phyloP scores from a whole-genome alignment of 1,284 basidiomycete genomes.

The Tremellales sp. region DNA sequence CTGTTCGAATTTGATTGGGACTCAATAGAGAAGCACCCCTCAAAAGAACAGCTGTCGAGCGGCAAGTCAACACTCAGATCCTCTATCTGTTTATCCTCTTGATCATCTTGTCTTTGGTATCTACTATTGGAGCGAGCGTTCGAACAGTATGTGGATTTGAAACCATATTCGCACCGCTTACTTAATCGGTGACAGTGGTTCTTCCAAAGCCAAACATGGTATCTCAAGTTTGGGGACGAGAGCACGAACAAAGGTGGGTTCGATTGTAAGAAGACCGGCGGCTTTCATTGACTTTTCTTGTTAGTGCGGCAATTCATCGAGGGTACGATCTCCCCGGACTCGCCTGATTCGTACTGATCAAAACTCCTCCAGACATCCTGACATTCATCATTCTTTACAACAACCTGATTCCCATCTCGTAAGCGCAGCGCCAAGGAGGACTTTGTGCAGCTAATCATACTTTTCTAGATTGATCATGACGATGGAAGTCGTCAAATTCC shows the following conservation, averaged over 20 bases:
- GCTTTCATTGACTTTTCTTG: neutral
- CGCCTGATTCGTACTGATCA: conserved; percentile 6
- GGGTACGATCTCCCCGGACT: conserved; percentile 53
- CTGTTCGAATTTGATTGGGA: conserved; percentile 3
- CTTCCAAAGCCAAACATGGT: conserved; percentile 78
- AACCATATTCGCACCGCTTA: neutral
- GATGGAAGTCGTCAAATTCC: conserved; percentile 98
- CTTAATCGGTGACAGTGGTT: conserved; percentile 59
- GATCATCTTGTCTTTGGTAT: conserved; percentile 80
- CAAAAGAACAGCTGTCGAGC: conserved; percentile 93
- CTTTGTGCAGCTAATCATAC: neutral
- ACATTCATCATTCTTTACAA: conserved; percentile 99
- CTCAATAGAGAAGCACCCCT: conserved; percentile 81
- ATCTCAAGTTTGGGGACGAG: conserved; percentile 55
- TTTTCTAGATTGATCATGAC: conserved; percentile 77
- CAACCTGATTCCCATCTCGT: conserved; percentile 97
- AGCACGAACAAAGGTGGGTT: conserved; percentile 46
- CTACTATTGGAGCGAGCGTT: conserved; percentile 87
- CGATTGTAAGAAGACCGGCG: neutral
- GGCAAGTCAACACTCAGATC: conserved; percentile 94
- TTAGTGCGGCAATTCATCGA: conserved; percentile 74
- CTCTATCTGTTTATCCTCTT: conserved; percentile 91
- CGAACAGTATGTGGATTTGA: conserved; percentile 52
- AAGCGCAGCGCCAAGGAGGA: conserved; percentile 13
- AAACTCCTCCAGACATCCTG: conserved; percentile 67